phyloP scores from a whole-genome alignment of 192 early-diverging fungal species.

The Paraglomus occultum region DNA sequence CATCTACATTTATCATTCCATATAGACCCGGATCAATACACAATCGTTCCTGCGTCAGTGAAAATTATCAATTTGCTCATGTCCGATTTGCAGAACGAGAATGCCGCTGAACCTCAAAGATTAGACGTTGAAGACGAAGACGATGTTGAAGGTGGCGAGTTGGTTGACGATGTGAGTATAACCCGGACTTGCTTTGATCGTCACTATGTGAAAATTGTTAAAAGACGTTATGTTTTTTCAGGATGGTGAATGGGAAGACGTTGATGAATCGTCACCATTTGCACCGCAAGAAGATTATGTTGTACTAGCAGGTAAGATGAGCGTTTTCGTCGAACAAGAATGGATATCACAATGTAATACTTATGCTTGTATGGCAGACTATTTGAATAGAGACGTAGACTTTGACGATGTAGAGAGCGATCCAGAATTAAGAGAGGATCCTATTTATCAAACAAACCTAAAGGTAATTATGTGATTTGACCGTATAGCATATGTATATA shows the following conservation, averaged over 20 bases:
- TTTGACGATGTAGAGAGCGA: conserved; percentile 64
- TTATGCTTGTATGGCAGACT: conserved; percentile 29
- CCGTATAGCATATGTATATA: background rate
- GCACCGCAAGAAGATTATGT: conserved; percentile 46
- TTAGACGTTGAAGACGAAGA: conserved; percentile 54
- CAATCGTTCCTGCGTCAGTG: conserved; percentile 69
- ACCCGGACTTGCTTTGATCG: conserved; percentile 29
- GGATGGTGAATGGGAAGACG: conserved; percentile 66
- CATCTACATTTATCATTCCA: background rate
- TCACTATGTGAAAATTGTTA: conserved; percentile 27
- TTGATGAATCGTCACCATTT: conserved; percentile 48
- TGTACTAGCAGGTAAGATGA: conserved; percentile 42
- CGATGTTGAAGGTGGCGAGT: conserved; percentile 51
- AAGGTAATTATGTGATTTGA: conserved; percentile 42
- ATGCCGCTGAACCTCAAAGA: conserved; percentile 53
- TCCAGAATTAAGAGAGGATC: conserved; percentile 64
- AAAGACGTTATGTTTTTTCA: conserved; percentile 31
- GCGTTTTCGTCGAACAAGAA: background rate
- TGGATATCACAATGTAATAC: conserved; percentile 20
- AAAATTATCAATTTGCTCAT: conserved; percentile 88
- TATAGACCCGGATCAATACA: conserved; percentile 76
- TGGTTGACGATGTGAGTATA: conserved; percentile 55
- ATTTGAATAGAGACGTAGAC: conserved; percentile 47
- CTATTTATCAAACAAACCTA: conserved; percentile 64
- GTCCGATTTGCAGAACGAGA: conserved; percentile 72